Evolutionary conservation across 371 early-diverging fungal genomes (phyloP).

Genomic region (Actinomortierella wolfii): DNA sequence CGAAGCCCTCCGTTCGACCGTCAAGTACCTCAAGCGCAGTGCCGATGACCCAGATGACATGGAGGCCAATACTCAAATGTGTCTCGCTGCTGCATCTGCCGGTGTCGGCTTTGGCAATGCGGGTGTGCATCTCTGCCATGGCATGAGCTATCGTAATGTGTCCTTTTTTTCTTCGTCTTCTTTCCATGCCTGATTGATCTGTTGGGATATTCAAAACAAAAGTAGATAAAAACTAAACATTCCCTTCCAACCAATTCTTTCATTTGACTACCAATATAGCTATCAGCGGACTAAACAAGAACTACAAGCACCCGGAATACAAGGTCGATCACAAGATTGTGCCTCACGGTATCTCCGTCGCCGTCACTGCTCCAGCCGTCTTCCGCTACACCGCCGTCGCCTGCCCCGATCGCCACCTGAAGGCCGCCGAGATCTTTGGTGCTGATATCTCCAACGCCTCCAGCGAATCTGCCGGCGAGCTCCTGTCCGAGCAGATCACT

Average conservation of each 20-base stretch:
- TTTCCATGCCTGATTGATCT: no score
- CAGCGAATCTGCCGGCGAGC: conserved; percentile 75
- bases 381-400: conserved; percentile 83
- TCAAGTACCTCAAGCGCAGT: conserved; percentile 78
- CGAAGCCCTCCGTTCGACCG: conserved; percentile 81
- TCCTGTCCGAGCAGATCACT: conserved; percentile 79
- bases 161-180: no score
- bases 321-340: conserved; percentile 64
- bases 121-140: conserved; percentile 81
- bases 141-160: conserved; percentile 58
- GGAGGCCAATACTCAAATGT: conserved; percentile 86
- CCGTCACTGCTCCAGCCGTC: conserved; percentile 88
- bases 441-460: conserved; percentile 55
- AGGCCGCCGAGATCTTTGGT: conserved; percentile 82
- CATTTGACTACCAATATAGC: conserved; percentile 62
- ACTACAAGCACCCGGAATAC: conserved; percentile 85
- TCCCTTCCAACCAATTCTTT: background rate
- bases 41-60: conserved; percentile 72
- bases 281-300: conserved; percentile 84
- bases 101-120: conserved; percentile 95
- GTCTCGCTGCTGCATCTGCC: conserved; percentile 90
- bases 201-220: no score
- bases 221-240: no score
- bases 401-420: conserved; percentile 86
- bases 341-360: conserved; percentile 77